Percentiles rank a stretch among this genome's conserved stretches.
phyloP scores from a whole-genome alignment of 768 basidiomycete genomes.

The Russula sp. region DNA sequence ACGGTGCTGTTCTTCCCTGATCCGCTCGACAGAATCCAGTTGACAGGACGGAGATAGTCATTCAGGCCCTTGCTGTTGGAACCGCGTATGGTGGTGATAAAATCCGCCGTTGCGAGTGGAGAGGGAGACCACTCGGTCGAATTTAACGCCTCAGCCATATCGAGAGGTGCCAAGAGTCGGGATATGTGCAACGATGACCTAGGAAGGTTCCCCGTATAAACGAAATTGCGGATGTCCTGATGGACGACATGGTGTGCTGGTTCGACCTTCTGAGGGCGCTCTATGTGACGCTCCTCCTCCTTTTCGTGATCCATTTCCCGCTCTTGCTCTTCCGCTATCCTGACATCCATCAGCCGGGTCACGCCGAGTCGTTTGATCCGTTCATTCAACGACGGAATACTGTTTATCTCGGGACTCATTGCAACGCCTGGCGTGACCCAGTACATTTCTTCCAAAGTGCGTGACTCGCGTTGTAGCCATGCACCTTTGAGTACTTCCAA shows the following conservation, averaged over 20 bases:
- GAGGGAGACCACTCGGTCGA: conserved; percentile 10
- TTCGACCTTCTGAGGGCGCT: conserved; percentile 10
- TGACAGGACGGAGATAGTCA: conserved; percentile 25
- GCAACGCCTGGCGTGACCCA: neutral
- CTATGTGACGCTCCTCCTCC: conserved; percentile 19
- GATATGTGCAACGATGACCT: neutral
- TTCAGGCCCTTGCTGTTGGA: neutral
- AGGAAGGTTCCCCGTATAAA: conserved; percentile 12
- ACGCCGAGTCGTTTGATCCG: conserved; percentile 18
- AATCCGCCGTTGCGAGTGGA: conserved; percentile 20
- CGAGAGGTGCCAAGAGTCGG: conserved; percentile 7
- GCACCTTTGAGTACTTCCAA: neutral
- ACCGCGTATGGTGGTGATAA: conserved; percentile 5
- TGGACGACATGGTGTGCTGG: conserved; percentile 7
- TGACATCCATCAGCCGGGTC: conserved; percentile 1
- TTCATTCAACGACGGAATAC: conserved; percentile 8
- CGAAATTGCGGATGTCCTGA: conserved; percentile 14
- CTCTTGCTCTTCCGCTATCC: conserved; percentile 26
- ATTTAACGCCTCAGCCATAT: neutral
- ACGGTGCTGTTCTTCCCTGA: conserved; percentile 12
- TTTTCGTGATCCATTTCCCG: conserved; percentile 25
- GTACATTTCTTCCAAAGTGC: conserved; percentile 25
- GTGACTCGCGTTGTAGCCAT: conserved; percentile 23
- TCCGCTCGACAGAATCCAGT: conserved; percentile 22
- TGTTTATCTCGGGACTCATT: neutral